Conservation (phyloP, 306 rosid species). For the Benincasa hispida region DNA sequence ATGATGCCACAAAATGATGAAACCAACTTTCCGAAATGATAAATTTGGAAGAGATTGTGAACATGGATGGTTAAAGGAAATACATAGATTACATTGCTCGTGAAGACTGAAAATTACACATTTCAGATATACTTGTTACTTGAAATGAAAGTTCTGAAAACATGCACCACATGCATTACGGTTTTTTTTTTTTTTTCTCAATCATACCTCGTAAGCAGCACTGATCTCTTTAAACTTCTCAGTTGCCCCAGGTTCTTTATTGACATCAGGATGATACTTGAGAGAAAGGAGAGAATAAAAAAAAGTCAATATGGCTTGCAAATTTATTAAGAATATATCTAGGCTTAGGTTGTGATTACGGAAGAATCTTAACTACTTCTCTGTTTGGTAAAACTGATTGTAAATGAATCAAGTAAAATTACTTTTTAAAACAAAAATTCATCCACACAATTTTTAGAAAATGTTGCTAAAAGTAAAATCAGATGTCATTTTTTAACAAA, state of each 20-base stretch:
- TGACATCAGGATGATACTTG: constrained; percentile 95
- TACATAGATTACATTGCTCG: neutral
- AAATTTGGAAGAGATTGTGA: neutral
- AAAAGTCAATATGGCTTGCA: constrained; percentile 16
- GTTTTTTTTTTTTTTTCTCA: neutral
- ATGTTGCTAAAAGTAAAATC: too few relatives aligned
- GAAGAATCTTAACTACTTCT: too few relatives aligned
- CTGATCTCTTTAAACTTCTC: constrained; percentile 94
- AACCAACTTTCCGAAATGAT: neutral
- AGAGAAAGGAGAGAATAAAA: constrained; percentile 7
- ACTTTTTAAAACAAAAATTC: too few relatives aligned
- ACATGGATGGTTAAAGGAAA: neutral
- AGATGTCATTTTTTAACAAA: too few relatives aligned
- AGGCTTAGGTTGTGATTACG: too few relatives aligned
- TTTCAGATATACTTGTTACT: neutral
- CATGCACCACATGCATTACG: neutral
- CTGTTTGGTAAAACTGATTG: too few relatives aligned
- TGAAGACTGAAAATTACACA: neutral
- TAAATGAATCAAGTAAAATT: too few relatives aligned
- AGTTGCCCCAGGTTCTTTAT: constrained; percentile 92
- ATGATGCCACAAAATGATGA: neutral
- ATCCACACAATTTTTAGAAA: too few relatives aligned
- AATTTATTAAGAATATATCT: neutral
- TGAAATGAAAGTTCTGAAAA: neutral
- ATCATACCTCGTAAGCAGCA: constrained; percentile 82